phyloP scores from a whole-genome alignment of 768 basidiomycete genomes.

The Kwoniella mangroviensis region DNA sequence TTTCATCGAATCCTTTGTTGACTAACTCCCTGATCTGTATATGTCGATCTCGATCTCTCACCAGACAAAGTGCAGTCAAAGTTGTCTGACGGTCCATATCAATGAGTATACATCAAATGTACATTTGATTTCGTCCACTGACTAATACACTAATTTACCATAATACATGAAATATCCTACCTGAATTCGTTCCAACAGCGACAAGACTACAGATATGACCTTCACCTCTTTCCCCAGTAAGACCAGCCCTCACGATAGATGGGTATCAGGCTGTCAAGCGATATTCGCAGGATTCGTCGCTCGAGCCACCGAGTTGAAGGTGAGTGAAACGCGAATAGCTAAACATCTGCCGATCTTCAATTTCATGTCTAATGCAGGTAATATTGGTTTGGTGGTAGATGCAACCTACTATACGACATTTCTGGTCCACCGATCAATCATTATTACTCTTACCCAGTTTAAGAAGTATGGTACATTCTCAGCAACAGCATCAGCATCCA shows the following conservation, averaged over 20 bases:
- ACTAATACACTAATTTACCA: no score
- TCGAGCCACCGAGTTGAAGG: neutral
- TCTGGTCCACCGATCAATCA: conserved; percentile 1
- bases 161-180: no score
- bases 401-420: neutral
- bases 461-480: neutral
- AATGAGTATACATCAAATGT: no score
- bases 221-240: neutral
- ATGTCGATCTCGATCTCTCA: neutral
- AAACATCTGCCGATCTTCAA: no score
- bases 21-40: neutral
- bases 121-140: no score
- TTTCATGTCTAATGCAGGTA: neutral
- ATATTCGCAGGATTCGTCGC: conserved; percentile 14
- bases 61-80: no score
- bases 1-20: neutral
- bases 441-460: neutral
- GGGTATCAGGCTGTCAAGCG: conserved; percentile 9
- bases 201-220: neutral
- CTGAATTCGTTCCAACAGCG: no score
- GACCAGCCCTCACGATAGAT: neutral
- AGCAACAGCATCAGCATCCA: neutral
- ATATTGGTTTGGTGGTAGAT: neutral
- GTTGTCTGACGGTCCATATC: no score
- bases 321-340: neutral